phyloP scores from a whole-genome alignment of 495 filamentous ascomycete species.

The Tuber melanosporum region DNA sequence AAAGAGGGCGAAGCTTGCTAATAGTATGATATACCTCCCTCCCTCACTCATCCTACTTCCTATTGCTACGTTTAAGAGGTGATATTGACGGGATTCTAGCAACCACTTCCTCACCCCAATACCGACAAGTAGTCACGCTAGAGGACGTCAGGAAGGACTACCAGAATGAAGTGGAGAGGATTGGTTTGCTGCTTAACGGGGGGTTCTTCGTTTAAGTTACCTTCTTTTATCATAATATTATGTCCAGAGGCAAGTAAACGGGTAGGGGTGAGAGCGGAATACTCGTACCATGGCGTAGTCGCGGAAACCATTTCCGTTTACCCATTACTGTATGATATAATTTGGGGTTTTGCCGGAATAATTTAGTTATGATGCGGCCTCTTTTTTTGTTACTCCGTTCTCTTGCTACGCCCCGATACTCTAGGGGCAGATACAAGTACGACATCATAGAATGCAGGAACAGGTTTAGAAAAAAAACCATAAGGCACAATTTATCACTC shows the following conservation, averaged over 20 bases:
- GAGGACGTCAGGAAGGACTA: constrained; percentile 78
- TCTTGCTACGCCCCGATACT: neutral
- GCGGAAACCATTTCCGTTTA: neutral
- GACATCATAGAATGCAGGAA: neutral
- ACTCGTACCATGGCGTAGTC: neutral
- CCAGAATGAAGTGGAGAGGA: constrained; percentile 76
- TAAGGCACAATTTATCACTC: neutral
- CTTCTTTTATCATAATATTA: neutral
- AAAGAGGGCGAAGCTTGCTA: constrained; percentile 45
- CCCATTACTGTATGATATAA: neutral
- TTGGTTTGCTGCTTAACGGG: constrained; percentile 43
- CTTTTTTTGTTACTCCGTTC: neutral
- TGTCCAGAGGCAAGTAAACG: neutral
- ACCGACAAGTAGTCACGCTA: constrained; percentile 58
- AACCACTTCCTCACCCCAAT: constrained; percentile 2
- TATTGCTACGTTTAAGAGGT: constrained; percentile 20
- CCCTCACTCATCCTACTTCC: neutral
- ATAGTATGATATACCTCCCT: constrained; percentile 16
- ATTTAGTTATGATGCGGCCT: neutral
- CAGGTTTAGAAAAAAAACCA: neutral
- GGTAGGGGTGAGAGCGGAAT: neutral
- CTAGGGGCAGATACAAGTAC: neutral
- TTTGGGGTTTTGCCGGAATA: neutral
- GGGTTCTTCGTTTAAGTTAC: constrained; percentile 39
- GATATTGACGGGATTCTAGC: neutral